Conservation (phyloP, 768 basidiomycete genomes). For the Trichaptum fuscoviolaceum region DNA sequence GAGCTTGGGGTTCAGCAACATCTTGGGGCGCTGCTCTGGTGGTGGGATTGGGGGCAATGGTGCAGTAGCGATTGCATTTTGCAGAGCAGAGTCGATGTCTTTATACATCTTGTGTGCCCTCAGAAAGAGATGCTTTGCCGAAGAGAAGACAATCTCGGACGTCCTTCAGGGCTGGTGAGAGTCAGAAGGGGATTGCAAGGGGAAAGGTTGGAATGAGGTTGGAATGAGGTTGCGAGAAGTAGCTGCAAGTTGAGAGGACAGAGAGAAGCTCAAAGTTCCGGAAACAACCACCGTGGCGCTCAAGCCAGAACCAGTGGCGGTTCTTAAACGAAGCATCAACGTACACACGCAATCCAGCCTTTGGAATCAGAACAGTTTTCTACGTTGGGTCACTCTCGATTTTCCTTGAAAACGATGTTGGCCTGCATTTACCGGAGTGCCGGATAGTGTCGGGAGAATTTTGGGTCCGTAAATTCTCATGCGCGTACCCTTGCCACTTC, state of each 20-base stretch:
- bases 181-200: neutral
- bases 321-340: neutral
- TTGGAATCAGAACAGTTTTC: neutral
- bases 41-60: neutral
- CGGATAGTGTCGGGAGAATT: neutral
- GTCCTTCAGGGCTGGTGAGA: neutral
- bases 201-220: neutral
- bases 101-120: neutral
- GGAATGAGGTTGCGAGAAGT: neutral
- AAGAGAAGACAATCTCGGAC: neutral
- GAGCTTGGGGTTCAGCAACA: neutral
- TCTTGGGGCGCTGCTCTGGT: neutral
- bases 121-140: neutral
- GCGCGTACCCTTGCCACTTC: neutral
- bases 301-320: neutral
- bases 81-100: slow-evolving; percentile 1
- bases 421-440: neutral
- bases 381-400: neutral
- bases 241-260: neutral
- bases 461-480: neutral
- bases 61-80: neutral
- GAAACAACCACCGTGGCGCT: neutral
- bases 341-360: neutral
- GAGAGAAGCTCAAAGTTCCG: neutral
- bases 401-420: neutral